Evolutionary conservation across 345 rosid species (phyloP).

Genomic region (Brassica rapa): DNA sequence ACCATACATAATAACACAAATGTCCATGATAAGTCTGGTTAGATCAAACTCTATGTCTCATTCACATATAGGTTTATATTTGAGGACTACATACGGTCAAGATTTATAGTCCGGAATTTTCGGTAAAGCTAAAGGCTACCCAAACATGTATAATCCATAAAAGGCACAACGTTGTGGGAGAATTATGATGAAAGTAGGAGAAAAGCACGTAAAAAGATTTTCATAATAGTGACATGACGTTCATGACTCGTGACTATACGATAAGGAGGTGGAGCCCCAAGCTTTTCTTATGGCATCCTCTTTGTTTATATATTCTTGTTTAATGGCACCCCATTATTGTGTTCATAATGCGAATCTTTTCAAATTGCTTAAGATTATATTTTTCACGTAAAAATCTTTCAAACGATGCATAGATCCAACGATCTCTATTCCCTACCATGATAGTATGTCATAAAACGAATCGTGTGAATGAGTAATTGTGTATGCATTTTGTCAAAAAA

Average conservation of each 20-base stretch:
- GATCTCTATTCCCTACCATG: background rate
- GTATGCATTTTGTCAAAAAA: background rate
- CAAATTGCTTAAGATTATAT: background rate
- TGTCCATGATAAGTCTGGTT: background rate
- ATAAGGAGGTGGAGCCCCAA: constrained; percentile 27
- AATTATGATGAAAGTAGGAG: constrained; percentile 6
- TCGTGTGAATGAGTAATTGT: background rate
- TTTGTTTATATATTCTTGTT: background rate
- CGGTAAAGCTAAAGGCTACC: constrained; percentile 15
- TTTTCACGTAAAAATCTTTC: background rate
- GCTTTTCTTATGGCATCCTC: constrained; percentile 18
- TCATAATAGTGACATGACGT: constrained; percentile 16
- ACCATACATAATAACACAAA: background rate
- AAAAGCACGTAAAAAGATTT: constrained; percentile 18
- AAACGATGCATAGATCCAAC: background rate
- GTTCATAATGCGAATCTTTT: constrained; percentile 24
- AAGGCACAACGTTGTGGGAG: constrained; percentile 13
- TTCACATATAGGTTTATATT: background rate
- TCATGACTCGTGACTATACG: constrained; percentile 15
- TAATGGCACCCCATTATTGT: constrained; percentile 19
- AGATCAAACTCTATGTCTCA: background rate
- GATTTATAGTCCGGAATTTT: constrained; percentile 12
- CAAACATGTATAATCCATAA: constrained; percentile 1
- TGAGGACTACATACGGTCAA: background rate
- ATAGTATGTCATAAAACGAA: background rate